Conservation (phyloP, 306 rosid genomes). For the Sesbania bispinosa region DNA sequence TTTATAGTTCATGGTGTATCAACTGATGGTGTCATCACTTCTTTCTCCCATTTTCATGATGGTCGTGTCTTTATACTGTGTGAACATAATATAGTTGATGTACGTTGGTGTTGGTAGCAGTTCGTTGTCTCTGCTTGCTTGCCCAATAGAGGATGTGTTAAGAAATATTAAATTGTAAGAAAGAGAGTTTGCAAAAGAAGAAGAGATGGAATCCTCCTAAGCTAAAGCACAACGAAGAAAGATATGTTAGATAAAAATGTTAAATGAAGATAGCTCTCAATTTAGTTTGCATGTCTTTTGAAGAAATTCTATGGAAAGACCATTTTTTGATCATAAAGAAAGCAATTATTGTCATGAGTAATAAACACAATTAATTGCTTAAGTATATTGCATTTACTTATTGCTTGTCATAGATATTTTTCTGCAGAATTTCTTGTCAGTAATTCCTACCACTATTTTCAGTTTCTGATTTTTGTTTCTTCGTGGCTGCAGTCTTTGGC, state of each 20-base stretch:
- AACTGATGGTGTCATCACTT: background rate
- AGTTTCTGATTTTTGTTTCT: background rate
- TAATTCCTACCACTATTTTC: background rate
- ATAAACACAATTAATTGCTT: background rate
- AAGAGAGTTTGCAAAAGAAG: background rate
- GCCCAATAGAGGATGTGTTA: background rate
- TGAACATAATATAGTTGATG: background rate
- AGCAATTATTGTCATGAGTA: background rate
- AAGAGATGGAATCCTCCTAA: background rate
- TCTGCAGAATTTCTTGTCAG: background rate
- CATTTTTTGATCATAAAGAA: background rate
- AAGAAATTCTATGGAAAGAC: background rate
- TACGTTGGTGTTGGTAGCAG: background rate
- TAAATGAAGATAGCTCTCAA: background rate
- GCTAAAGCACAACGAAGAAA: background rate
- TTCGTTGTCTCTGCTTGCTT: background rate
- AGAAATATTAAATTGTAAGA: background rate
- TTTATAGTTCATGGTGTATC: background rate
- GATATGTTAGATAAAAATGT: background rate
- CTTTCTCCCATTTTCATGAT: background rate
- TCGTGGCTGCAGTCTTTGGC: slow-evolving; percentile 65
- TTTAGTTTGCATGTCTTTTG: background rate
- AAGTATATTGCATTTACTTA: background rate
- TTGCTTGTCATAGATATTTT: slow-evolving; percentile 1
- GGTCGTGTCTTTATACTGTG: background rate